A percentile compares a stretch with the other conserved stretches of the same genome.
These are phyloP conservation scores for Kwoniella mangroviensis DNA, from an alignment of 768 basidiomycete genomes.

Conservation along the genomic window DNA sequence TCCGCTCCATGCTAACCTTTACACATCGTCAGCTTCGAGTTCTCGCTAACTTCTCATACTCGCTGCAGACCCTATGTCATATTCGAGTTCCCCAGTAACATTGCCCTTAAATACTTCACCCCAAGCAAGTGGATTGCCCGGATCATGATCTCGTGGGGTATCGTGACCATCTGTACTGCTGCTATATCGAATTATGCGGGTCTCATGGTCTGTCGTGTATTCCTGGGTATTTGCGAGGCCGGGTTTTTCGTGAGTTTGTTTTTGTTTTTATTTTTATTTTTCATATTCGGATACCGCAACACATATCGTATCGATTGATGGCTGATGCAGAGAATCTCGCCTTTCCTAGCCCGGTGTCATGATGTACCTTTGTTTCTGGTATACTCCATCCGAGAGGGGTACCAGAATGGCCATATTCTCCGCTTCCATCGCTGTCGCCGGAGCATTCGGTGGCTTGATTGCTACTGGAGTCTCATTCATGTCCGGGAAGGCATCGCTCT, in stretches of 20 bases:
- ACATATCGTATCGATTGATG: background rate
- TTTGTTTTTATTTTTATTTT: too few relatives aligned
- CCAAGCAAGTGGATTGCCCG: conserved; percentile 40
- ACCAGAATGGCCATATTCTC: conserved; percentile 44
- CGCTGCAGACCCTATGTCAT: conserved; percentile 38
- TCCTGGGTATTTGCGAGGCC: conserved; percentile 55
- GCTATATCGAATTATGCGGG: conserved; percentile 44
- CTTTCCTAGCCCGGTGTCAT: conserved; percentile 34
- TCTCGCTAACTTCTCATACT: background rate
- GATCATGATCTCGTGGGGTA: conserved; percentile 46
- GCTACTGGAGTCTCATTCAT: conserved; percentile 78
- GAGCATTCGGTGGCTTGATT: conserved; percentile 73
- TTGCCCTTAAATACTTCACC: conserved; percentile 39
- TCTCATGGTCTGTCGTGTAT: conserved; percentile 53
- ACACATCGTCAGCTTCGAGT: background rate
- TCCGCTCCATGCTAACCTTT: background rate
- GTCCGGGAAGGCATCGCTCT: conserved; percentile 27
- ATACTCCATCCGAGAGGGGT: conserved; percentile 44
- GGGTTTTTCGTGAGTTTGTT: conserved; percentile 45
- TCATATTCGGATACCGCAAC: background rate
- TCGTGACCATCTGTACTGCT: conserved; percentile 48
- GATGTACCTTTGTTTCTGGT: conserved; percentile 47
- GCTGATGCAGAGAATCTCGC: background rate
- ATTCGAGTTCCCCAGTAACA: conserved; percentile 44
- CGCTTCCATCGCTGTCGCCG: conserved; percentile 35